A percentile compares a stretch with the other conserved stretches of the same genome.
These are phyloP conservation scores for Backusella australiensis DNA, from an alignment of 192 early-diverging fungal species.

Conservation along the genomic window DNA sequence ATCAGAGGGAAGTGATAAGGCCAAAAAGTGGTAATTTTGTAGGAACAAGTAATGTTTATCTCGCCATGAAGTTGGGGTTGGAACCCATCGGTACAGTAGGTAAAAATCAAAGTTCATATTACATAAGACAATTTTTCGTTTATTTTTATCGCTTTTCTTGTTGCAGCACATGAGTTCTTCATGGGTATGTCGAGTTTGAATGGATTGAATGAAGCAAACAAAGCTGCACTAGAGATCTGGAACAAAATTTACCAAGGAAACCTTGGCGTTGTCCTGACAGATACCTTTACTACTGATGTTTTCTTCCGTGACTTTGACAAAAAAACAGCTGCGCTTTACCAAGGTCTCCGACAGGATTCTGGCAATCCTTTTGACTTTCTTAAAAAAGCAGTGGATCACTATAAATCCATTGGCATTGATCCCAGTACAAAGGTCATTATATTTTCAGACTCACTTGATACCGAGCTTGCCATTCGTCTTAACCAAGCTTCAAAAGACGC, in stretches of 20 bases:
- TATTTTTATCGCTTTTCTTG: background rate
- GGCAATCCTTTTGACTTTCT: constrained; percentile 66
- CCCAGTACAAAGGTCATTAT: constrained; percentile 59
- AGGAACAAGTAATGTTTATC: constrained; percentile 71
- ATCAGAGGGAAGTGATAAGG: background rate
- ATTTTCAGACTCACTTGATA: constrained; percentile 67
- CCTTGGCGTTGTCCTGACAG: constrained; percentile 64
- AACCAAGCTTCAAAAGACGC: constrained; percentile 38
- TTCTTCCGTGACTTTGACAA: constrained; percentile 64
- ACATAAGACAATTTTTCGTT: background rate
- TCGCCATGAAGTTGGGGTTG: constrained; percentile 49
- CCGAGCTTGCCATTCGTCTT: constrained; percentile 48
- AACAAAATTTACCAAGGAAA: constrained; percentile 46
- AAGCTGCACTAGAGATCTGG: constrained; percentile 59
- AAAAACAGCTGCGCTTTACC: constrained; percentile 45
- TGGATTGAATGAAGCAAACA: constrained; percentile 55
- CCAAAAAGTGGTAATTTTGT: constrained; percentile 39
- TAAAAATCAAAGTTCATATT: constrained; percentile 9
- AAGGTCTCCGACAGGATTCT: constrained; percentile 71
- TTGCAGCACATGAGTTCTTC: constrained; percentile 73
- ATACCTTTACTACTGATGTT: constrained; percentile 64
- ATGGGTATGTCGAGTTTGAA: constrained; percentile 71
- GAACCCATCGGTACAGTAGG: constrained; percentile 46
- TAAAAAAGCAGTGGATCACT: constrained; percentile 50
- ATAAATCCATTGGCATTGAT: constrained; percentile 52